Evolutionary conservation across 164 flowering plant species (phyloP).

Genomic region (Vitis riparia): DNA sequence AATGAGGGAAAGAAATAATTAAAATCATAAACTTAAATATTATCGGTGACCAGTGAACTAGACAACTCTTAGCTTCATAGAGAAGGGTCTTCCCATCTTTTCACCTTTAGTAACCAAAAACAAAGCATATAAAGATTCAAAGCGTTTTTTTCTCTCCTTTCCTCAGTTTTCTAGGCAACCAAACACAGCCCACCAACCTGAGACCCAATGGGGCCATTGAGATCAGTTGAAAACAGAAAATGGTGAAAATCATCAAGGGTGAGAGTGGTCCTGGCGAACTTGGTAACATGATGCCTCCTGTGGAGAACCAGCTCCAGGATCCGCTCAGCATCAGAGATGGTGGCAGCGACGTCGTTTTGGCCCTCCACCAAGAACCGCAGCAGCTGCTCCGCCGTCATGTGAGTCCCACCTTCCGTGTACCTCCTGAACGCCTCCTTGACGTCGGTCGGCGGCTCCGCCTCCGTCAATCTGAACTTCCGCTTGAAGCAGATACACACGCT

Average conservation of each 20-base stretch:
- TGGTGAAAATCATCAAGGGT: constrained; percentile 44
- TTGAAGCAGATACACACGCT: constrained; percentile 37
- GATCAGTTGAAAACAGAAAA: constrained; percentile 38
- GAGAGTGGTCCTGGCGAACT: constrained; percentile 30
- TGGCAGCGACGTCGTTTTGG: constrained; percentile 28
- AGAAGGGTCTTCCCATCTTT: too few species aligned
- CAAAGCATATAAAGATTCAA: too few species aligned
- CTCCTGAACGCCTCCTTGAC: constrained; percentile 33
- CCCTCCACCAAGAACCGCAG: constrained; percentile 35
- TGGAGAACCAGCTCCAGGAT: constrained; percentile 34
- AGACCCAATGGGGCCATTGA: constrained; percentile 32
- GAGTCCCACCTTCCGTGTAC: constrained; percentile 34
- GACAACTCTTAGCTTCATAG: too few species aligned
- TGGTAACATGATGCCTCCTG: constrained; percentile 26
- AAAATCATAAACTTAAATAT: too few species aligned
- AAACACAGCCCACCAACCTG: constrained; percentile 18
- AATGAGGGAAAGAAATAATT: too few species aligned
- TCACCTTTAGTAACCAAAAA: too few species aligned
- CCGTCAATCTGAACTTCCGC: constrained; percentile 31
- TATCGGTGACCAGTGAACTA: too few species aligned
- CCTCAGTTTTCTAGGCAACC: too few species aligned
- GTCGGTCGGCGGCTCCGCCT: constrained; percentile 38
- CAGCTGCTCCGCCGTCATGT: constrained; percentile 45
- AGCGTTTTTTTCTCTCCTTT: too few species aligned
- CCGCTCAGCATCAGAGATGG: constrained; percentile 26